Evolutionary conservation across 1,284 basidiomycete species (phyloP).

Genomic region (Ganoderma sinense): DNA sequence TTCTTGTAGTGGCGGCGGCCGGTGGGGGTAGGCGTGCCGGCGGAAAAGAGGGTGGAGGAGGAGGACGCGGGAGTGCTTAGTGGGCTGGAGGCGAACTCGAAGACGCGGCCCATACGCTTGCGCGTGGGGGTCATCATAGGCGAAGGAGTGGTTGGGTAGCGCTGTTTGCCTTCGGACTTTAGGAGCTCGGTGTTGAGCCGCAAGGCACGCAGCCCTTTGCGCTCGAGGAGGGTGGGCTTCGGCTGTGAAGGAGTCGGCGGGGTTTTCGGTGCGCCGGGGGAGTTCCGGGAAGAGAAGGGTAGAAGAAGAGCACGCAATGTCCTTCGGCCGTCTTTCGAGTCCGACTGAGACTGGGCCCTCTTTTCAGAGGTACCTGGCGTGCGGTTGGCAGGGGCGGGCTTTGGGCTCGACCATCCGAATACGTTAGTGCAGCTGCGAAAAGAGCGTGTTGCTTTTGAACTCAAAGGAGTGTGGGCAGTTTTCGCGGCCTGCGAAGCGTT

Average conservation of each 20-base stretch:
- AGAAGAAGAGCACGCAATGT: slow-evolving; percentile 20
- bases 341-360: background rate
- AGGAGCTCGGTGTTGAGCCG: slow-evolving; percentile 15
- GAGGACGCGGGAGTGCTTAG: slow-evolving; percentile 9
- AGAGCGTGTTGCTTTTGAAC: slow-evolving; percentile 18
- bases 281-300: slow-evolving; percentile 23
- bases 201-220: slow-evolving; percentile 19
- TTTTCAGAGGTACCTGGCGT: slow-evolving; percentile 9
- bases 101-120: slow-evolving; percentile 26
- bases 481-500: slow-evolving; percentile 8
- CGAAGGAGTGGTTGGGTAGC: slow-evolving; percentile 16
- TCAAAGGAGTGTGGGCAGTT: slow-evolving; percentile 30
- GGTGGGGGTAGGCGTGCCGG: slow-evolving; percentile 18
- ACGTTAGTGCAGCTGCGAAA: slow-evolving; percentile 8
- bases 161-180: slow-evolving; percentile 16
- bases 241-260: slow-evolving; percentile 1
- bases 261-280: slow-evolving; percentile 23
- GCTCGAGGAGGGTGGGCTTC: slow-evolving; percentile 18
- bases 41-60: slow-evolving; percentile 11
- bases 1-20: slow-evolving; percentile 30
- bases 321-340: slow-evolving; percentile 11
- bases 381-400: background rate
- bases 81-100: slow-evolving; percentile 27
- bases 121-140: slow-evolving; percentile 16
- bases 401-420: slow-evolving; percentile 1